phyloP scores from a whole-genome alignment of 768 basidiomycete genomes.

The Psilocybe azurescens region DNA sequence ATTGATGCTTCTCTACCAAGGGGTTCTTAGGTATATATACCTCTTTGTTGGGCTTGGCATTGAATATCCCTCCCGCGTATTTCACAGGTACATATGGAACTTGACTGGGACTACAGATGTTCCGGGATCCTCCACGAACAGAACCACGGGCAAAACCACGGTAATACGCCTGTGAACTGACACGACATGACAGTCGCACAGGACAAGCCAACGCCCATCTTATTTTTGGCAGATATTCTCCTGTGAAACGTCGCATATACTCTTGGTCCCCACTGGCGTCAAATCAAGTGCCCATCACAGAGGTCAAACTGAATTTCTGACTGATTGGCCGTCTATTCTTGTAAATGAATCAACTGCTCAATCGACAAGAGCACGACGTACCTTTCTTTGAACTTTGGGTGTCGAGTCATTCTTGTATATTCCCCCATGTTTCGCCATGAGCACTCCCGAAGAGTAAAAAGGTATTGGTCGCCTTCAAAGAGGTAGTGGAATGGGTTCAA shows the following conservation, averaged over 20 bases:
- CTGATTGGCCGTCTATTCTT: background rate
- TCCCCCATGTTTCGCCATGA: no score
- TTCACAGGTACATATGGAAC: constrained; percentile 7
- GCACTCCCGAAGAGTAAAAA: no score
- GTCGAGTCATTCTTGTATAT: no score
- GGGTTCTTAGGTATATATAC: constrained; percentile 20
- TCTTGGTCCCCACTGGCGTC: background rate
- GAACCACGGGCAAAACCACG: background rate
- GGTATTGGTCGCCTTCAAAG: no score
- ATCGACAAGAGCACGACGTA: background rate
- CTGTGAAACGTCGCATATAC: background rate
- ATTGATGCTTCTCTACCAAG: constrained; percentile 18
- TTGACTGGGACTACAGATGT: constrained; percentile 11
- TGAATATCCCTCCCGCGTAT: background rate
- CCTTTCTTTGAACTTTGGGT: background rate
- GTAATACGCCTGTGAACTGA: background rate
- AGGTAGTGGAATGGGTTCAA: no score
- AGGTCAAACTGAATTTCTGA: background rate
- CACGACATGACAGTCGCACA: constrained; percentile 16
- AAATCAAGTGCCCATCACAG: background rate
- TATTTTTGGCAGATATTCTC: background rate
- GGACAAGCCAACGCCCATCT: constrained; percentile 19
- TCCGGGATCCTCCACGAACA: background rate
- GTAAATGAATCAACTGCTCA: background rate
- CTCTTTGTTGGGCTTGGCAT: constrained; percentile 4